Conservation (phyloP, 1,284 basidiomycete species). For the Sanghuangporus sanghuang region DNA sequence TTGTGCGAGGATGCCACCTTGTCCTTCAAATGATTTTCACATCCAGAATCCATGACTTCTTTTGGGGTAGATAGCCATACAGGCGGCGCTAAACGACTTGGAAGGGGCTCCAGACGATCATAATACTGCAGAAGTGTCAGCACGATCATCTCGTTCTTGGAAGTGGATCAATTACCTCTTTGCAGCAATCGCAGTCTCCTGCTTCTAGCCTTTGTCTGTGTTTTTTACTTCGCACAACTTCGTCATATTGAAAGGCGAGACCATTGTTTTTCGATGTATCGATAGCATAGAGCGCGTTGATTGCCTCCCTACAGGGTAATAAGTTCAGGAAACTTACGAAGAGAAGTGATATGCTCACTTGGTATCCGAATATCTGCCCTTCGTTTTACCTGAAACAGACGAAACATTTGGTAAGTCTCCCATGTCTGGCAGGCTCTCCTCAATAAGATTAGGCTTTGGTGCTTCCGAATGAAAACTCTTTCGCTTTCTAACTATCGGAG, state of each 20-base stretch:
- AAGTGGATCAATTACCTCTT: constrained; percentile 45
- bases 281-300: constrained; percentile 66
- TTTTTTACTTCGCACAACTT: constrained; percentile 67
- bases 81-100: constrained; percentile 1
- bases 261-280: constrained; percentile 65
- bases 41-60: neutral
- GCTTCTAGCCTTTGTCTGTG: constrained; percentile 67
- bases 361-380: neutral
- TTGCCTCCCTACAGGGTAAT: constrained; percentile 28
- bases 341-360: neutral
- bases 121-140: constrained; percentile 13
- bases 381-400: neutral
- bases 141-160: neutral
- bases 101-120: constrained; percentile 11
- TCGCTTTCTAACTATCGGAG: neutral
- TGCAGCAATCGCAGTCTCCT: constrained; percentile 81
- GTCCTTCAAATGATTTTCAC: neutral
- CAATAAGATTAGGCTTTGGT: neutral
- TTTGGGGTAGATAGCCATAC: constrained; percentile 12
- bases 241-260: constrained; percentile 62
- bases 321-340: neutral
- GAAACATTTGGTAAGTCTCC: neutral
- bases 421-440: neutral
- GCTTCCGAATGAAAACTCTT: neutral
- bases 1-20: constrained; percentile 39